phyloP scores from a whole-genome alignment of 1,284 basidiomycete genomes.

The Vanrija humicola region DNA sequence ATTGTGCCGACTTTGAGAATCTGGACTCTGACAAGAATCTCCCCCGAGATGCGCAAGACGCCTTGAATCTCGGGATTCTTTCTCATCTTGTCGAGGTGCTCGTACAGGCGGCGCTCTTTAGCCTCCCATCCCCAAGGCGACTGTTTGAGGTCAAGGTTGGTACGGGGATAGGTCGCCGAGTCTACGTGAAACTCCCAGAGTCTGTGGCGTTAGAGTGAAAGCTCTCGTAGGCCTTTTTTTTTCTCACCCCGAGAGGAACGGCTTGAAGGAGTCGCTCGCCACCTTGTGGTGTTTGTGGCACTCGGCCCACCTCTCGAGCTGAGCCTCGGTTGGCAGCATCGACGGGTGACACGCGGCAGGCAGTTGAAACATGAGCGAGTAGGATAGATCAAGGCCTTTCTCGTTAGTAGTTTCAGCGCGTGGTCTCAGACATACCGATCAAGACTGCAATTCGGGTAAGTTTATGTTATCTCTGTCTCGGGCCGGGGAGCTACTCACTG shows the following conservation, averaged over 20 bases:
- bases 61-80: too few species aligned
- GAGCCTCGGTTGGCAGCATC: neutral
- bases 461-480: too few species aligned
- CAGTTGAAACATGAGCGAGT: conserved; percentile 5
- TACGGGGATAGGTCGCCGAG: too few species aligned
- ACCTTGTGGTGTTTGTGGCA: conserved; percentile 5
- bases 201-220: neutral
- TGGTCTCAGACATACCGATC: neutral
- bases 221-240: too few species aligned
- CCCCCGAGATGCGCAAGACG: too few species aligned
- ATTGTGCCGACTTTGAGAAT: conserved; percentile 7
- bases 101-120: conserved; percentile 2
- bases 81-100: conserved; percentile 1
- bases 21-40: conserved; percentile 1
- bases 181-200: conserved; percentile 10
- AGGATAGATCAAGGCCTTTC: conserved; percentile 8
- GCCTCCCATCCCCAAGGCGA: neutral
- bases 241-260: conserved; percentile 3
- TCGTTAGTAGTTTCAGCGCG: neutral
- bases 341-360: neutral
- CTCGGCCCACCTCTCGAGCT: conserved; percentile 9
- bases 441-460: neutral
- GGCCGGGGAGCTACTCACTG: conserved; percentile 1
- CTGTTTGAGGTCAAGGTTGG: too few species aligned
- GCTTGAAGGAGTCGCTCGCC: conserved; percentile 5